Evolutionary conservation across 495 filamentous ascomycete species (phyloP).

Genomic region (Aspergillus affinis): DNA sequence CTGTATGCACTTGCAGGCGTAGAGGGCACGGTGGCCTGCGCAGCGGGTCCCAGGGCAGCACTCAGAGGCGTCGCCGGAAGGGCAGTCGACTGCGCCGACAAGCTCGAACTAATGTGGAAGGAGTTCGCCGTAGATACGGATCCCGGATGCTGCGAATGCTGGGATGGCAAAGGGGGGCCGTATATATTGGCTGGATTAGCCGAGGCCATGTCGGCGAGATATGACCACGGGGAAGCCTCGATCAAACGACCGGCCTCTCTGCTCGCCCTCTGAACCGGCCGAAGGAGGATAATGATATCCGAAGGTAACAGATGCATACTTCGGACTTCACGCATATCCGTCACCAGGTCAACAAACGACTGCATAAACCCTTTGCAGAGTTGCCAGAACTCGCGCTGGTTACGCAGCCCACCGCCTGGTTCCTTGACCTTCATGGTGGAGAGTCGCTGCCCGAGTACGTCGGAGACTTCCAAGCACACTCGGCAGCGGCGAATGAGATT

Average conservation of each 20-base stretch:
- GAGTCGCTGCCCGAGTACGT: constrained; percentile 66
- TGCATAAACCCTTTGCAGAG: constrained; percentile 75
- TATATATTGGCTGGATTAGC: constrained; percentile 35
- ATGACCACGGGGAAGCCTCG: constrained; percentile 74
- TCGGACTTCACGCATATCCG: constrained; percentile 67
- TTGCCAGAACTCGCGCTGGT: constrained; percentile 78
- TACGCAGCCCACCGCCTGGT: constrained; percentile 64
- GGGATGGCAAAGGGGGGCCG: constrained; percentile 38
- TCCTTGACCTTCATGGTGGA: constrained; percentile 83
- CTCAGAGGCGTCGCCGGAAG: constrained; percentile 72
- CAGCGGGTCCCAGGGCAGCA: constrained; percentile 82
- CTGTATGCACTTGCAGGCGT: constrained; percentile 70
- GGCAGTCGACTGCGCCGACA: constrained; percentile 42
- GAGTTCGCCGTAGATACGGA: constrained; percentile 33
- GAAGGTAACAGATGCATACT: constrained; percentile 61
- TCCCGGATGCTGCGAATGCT: constrained; percentile 35
- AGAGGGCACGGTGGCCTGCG: constrained; percentile 83
- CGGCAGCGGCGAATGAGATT: constrained; percentile 65
- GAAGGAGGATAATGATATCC: constrained; percentile 68
- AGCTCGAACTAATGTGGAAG: constrained; percentile 31
- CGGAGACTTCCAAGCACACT: constrained; percentile 62
- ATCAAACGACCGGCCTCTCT: constrained; percentile 74
- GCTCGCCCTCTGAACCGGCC: constrained; percentile 71
- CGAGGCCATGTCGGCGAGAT: constrained; percentile 42
- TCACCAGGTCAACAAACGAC: constrained; percentile 71